Percentiles rank a stretch among this genome's conserved stretches.
These are phyloP conservation scores for Aspergillus pseudoglaucus DNA, from an alignment of 2,329 filamentous ascomycete species.

Conservation along the genomic window DNA sequence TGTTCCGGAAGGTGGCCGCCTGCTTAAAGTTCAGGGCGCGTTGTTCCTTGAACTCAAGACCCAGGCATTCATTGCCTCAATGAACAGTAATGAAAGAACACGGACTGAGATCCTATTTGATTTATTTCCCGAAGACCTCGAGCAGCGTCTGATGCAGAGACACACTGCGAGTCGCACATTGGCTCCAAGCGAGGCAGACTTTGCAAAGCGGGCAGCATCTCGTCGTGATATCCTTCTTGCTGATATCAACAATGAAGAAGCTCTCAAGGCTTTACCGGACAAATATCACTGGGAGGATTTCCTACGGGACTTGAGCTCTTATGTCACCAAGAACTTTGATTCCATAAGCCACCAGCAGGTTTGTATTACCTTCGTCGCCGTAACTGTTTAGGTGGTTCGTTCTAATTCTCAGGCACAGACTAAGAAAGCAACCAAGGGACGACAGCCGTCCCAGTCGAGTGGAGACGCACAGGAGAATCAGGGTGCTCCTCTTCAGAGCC, in stretches of 20 bases:
- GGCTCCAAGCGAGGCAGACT: constrained; percentile 54
- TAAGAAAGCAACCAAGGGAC: constrained; percentile 34
- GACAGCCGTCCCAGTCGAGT: constrained; percentile 30
- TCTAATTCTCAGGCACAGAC: constrained; percentile 22
- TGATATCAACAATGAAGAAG: constrained; percentile 47
- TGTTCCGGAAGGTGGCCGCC: constrained; percentile 51
- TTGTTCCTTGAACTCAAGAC: constrained; percentile 61
- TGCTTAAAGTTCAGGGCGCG: constrained; percentile 55
- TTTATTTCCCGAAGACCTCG: constrained; percentile 54
- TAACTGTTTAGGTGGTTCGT: not conserved
- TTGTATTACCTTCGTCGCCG: constrained; percentile 9
- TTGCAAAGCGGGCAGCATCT: constrained; percentile 49
- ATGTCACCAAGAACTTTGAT: constrained; percentile 55
- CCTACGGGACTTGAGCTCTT: constrained; percentile 51
- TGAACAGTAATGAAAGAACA: constrained; percentile 50
- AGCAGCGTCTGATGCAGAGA: constrained; percentile 47
- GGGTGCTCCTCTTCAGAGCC: constrained; percentile 35
- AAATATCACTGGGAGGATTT: constrained; percentile 62
- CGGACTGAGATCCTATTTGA: constrained; percentile 53
- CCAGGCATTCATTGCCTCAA: constrained; percentile 58
- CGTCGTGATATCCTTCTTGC: constrained; percentile 53
- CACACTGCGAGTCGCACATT: constrained; percentile 50
- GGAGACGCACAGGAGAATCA: constrained; percentile 30
- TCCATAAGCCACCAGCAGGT: constrained; percentile 44
- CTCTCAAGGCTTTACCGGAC: constrained; percentile 46